Evolutionary conservation across 2,329 filamentous ascomycete genomes (phyloP).

Genomic region (Ophiosphaerella narmari): DNA sequence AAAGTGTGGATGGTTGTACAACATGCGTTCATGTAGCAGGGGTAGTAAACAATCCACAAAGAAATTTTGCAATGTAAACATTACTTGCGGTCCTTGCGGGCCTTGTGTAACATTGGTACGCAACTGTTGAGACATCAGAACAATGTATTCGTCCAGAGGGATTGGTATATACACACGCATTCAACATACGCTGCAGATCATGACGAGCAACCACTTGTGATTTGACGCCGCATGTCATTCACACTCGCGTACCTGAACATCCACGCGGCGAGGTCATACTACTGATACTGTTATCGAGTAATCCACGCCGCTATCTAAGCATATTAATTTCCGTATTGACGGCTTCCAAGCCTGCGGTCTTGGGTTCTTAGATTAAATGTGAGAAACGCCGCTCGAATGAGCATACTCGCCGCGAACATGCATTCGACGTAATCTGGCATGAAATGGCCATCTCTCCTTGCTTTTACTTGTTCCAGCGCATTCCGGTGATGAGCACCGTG

Average conservation of each 20-base stretch:
- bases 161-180: neutral
- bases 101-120: neutral
- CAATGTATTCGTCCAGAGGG: neutral
- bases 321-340: constrained; percentile 10
- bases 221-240: neutral
- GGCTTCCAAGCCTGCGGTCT: neutral
- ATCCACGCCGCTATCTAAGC: constrained; percentile 6
- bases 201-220: no score
- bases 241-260: constrained; percentile 8
- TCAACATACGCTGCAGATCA: neutral
- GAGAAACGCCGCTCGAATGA: neutral
- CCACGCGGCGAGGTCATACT: neutral
- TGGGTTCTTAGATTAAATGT: neutral
- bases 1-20: constrained; percentile 9
- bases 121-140: neutral
- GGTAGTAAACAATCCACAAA: constrained; percentile 1
- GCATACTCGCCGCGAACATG: neutral
- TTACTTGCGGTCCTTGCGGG: neutral
- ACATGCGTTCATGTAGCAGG: constrained; percentile 1
- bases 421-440: neutral
- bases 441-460: neutral
- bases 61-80: constrained; percentile 5
- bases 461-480: neutral
- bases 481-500: neutral
- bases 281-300: constrained; percentile 2